phyloP scores from a whole-genome alignment of 2,329 filamentous ascomycete genomes.

The Aquanectria penicillioides region DNA sequence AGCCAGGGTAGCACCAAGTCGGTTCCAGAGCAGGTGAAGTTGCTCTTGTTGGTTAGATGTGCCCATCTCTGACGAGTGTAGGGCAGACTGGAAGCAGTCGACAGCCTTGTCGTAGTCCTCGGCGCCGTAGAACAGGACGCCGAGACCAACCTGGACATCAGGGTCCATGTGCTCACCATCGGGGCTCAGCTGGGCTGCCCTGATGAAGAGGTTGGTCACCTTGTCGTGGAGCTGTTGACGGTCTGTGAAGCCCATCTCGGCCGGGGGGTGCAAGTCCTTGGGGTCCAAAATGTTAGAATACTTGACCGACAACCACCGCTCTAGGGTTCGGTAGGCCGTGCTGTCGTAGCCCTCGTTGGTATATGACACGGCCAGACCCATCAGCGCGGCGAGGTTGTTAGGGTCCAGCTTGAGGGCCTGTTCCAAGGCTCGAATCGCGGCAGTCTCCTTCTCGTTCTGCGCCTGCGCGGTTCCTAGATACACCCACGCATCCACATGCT shows the following conservation, averaged over 20 bases:
- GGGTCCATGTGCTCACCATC: conserved; percentile 97
- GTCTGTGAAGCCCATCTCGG: conserved; percentile 95
- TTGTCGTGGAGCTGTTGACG: conserved; percentile 88
- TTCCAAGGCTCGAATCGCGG: conserved; percentile 92
- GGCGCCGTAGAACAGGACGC: conserved; percentile 96
- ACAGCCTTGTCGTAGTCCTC: conserved; percentile 99
- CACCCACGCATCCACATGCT: conserved; percentile 93
- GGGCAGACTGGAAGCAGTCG: conserved; percentile 94
- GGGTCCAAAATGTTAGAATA: conserved; percentile 86
- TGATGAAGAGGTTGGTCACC: conserved; percentile 90
- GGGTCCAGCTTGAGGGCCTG: conserved; percentile 90
- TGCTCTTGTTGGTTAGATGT: conserved; percentile 85
- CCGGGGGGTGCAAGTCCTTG: conserved; percentile 75
- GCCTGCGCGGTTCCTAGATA: conserved; percentile 92
- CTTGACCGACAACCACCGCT: conserved; percentile 96
- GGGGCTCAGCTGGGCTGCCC: conserved; percentile 90
- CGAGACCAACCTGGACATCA: conserved; percentile 95
- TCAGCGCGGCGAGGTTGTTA: conserved; percentile 86
- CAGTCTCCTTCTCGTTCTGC: conserved; percentile 98
- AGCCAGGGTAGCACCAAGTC: conserved; percentile 92
- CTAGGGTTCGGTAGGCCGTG: conserved; percentile 93
- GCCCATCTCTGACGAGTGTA: conserved; percentile 86
- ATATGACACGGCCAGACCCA: conserved; percentile 96
- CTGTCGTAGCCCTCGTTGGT: conserved; percentile 99
- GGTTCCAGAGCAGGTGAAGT: conserved; percentile 95